phyloP scores from a whole-genome alignment of 2,329 filamentous ascomycete genomes.

The Exophiala sp. region DNA sequence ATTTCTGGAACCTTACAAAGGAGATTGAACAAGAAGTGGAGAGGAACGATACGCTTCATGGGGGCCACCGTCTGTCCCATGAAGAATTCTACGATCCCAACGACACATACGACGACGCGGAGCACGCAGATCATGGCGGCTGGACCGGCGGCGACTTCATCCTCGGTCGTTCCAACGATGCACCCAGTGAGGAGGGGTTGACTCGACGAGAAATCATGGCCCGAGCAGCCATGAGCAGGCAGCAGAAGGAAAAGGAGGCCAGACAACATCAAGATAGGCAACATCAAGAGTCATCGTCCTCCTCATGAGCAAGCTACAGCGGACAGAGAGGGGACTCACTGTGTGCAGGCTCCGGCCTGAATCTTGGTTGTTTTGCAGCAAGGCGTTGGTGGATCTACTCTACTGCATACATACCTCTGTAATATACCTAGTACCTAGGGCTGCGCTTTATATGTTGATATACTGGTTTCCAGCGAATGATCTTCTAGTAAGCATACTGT shows the following conservation, averaged over 20 bases:
- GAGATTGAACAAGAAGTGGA: conserved; percentile 81
- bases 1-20: conserved; percentile 85
- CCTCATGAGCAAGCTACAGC: not conserved
- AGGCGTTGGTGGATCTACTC: conserved; percentile 3
- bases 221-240: conserved; percentile 63
- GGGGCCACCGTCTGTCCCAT: conserved; percentile 57
- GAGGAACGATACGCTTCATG: conserved; percentile 67
- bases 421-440: no score
- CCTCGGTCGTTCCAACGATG: conserved; percentile 51
- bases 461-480: no score
- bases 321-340: not conserved
- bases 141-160: conserved; percentile 77
- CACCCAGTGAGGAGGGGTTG: conserved; percentile 44
- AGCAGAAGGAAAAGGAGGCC: conserved; percentile 46
- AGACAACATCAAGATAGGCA: conserved; percentile 13
- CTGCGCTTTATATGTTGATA: no score
- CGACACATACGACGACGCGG: conserved; percentile 45
- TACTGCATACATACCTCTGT: no score
- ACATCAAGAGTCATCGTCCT: conserved; percentile 13
- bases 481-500: no score
- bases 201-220: conserved; percentile 70
- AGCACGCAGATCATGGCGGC: conserved; percentile 62
- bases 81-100: conserved; percentile 56
- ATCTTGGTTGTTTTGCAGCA: not conserved
- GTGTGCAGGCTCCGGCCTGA: not conserved